Evolutionary conservation across 2,329 filamentous ascomycete genomes (phyloP).

Genomic region (Claviceps maximensis): DNA sequence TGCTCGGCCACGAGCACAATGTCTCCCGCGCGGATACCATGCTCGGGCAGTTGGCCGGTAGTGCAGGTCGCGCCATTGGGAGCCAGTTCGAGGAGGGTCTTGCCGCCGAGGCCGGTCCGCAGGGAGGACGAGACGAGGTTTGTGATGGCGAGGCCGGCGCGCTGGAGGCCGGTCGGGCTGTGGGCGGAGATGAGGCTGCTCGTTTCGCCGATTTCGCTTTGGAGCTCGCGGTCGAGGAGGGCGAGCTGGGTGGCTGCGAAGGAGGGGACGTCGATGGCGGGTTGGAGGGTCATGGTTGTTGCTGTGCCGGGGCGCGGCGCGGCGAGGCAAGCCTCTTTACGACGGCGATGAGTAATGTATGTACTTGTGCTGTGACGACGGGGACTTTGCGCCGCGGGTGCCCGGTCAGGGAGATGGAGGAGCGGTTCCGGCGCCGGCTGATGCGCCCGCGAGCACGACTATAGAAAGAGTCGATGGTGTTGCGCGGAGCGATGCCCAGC

Average conservation of each 20-base stretch:
- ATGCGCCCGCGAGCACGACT: too few species aligned
- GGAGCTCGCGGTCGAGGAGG: conserved; percentile 58
- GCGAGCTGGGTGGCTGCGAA: conserved; percentile 61
- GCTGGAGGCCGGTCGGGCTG: conserved; percentile 55
- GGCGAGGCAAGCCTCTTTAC: too few species aligned
- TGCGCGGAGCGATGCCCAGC: too few species aligned
- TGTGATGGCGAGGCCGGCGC: conserved; percentile 64
- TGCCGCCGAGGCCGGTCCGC: conserved; percentile 83
- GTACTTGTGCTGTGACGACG: too few species aligned
- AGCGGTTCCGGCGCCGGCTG: too few species aligned
- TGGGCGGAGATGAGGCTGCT: conserved; percentile 52
- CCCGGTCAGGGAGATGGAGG: too few species aligned
- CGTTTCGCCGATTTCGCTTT: conserved; percentile 59
- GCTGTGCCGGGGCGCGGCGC: too few species aligned
- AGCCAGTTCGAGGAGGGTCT: conserved; percentile 70
- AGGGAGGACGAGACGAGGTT: conserved; percentile 63
- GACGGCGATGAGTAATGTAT: too few species aligned
- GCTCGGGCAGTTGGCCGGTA: conserved; percentile 50
- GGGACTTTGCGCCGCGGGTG: too few species aligned
- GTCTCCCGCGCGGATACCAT: conserved; percentile 64
- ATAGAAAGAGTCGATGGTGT: too few species aligned
- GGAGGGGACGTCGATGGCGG: conserved; percentile 45
- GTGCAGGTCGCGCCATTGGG: conserved; percentile 55
- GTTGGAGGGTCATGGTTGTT: conserved; percentile 20
- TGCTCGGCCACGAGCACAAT: conserved; percentile 67